Base-by-base conservation (phyloP, 306 rosid species). In the Prunus mongolica region DNA sequence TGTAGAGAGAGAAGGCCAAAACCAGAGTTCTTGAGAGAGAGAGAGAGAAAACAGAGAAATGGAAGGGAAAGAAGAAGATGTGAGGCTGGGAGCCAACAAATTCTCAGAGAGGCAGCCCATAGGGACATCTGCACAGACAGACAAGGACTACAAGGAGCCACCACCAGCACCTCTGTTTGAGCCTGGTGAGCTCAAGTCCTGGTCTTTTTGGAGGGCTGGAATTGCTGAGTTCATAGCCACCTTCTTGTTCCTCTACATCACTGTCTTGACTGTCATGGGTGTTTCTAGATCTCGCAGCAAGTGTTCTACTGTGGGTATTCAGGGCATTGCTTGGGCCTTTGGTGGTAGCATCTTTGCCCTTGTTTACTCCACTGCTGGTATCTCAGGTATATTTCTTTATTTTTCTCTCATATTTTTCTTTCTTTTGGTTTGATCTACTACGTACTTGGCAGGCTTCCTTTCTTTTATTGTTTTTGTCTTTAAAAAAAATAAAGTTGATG, bases 321-420 rank as follows among this genome's bases (percentile, higher is more conserved):
- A 81, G 78, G 85, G 87, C 52, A 81, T 84, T 57, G 87, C 87
- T 22, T 84, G 88, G 88, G 88, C 88, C 64, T 84, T 84, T 63
- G 88, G 88, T 27, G 88, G 88, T 18, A 84, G 77, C 81, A 84
- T 84, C 65, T 81, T 84, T 72, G 88, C 88, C 56, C 83, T 84
- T 78, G 85, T 84, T 47, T 84, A 84, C 27, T 84, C 62, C 45
- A 84, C 83, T 32, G 88, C 88, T 67, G 85, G 85, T 27, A 81
- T 84, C 50, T 84, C 88, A 65, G 88, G 88, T 84, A 16, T 52
- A 49, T 16, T 69, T 16, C 45, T 25, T 41, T 8, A 5, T 44
- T 3, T 44, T 25, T 6, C 67, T 24, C 61, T 67, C 56, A 2
- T 69, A 20, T 30, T 32, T 49, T 69, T 72, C 41, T 56, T 72